A percentile compares a stretch with the other conserved stretches of the same genome.
These are phyloP conservation scores for Neurospora sp. DNA, from an alignment of 495 filamentous ascomycete species.

Conservation along the genomic window DNA sequence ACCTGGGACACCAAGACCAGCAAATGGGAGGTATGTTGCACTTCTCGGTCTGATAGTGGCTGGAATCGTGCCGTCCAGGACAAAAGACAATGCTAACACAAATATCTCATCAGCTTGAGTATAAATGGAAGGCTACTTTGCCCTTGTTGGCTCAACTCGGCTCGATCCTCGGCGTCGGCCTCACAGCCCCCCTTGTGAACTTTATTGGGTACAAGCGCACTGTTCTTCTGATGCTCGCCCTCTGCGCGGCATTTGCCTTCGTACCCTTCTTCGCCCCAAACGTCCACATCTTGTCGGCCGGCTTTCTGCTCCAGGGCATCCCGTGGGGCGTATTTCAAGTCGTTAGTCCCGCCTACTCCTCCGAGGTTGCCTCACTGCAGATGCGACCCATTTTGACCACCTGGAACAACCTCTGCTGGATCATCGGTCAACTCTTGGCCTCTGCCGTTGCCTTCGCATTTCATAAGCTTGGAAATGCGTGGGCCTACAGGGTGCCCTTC, in stretches of 20 bases:
- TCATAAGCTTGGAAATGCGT: slow-evolving; percentile 37
- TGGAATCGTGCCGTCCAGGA: slow-evolving; percentile 42
- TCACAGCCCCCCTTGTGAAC: slow-evolving; percentile 55
- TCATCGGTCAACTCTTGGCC: slow-evolving; percentile 54
- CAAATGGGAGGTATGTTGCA: slow-evolving; percentile 15
- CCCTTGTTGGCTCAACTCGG: slow-evolving; percentile 31
- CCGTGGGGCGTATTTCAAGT: slow-evolving; percentile 58
- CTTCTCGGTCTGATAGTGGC: neutral
- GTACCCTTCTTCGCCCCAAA: slow-evolving; percentile 53
- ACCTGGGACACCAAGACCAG: slow-evolving; percentile 5
- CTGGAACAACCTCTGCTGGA: slow-evolving; percentile 63
- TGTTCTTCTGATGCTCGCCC: slow-evolving; percentile 32
- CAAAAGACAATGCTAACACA: slow-evolving; percentile 11
- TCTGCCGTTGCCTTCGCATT: slow-evolving; percentile 48
- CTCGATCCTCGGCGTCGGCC: slow-evolving; percentile 45
- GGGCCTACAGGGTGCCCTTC: slow-evolving; percentile 52
- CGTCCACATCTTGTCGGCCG: slow-evolving; percentile 50
- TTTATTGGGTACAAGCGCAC: slow-evolving; percentile 53
- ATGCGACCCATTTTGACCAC: slow-evolving; percentile 55
- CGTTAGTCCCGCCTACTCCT: slow-evolving; percentile 44
- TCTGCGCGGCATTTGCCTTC: slow-evolving; percentile 41
- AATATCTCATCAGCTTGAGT: slow-evolving; percentile 34
- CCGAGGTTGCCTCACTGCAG: slow-evolving; percentile 46
- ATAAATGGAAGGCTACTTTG: slow-evolving; percentile 29
- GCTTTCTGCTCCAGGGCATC: slow-evolving; percentile 61